Evolutionary conservation across 2,329 filamentous ascomycete species (phyloP).

Genomic region (Diaporthe citrichinensis): DNA sequence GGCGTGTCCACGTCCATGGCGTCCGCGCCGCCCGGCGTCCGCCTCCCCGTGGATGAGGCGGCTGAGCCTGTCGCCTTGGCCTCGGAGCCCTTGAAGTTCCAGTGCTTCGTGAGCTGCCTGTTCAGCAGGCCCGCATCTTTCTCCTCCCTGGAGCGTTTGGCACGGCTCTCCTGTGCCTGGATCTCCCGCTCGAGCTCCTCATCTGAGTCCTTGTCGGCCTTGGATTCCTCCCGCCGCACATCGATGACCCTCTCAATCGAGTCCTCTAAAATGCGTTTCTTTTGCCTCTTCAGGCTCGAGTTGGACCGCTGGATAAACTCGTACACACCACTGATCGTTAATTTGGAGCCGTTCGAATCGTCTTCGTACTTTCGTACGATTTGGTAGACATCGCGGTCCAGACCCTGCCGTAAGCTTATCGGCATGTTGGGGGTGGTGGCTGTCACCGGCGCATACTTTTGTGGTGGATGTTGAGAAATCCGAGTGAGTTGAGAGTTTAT

Average conservation of each 20-base stretch:
- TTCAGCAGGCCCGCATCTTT: slow-evolving; percentile 54
- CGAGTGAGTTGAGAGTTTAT: slow-evolving; percentile 19
- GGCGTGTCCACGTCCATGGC: slow-evolving; percentile 46
- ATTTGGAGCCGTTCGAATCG: slow-evolving; percentile 49
- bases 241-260: slow-evolving; percentile 86
- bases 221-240: slow-evolving; percentile 76
- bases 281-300: slow-evolving; percentile 85
- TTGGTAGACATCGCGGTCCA: slow-evolving; percentile 83
- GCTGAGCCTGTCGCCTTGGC: slow-evolving; percentile 38
- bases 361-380: slow-evolving; percentile 84
- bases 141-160: slow-evolving; percentile 43
- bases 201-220: slow-evolving; percentile 65
- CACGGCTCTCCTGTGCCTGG: slow-evolving; percentile 46
- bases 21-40: slow-evolving; percentile 44
- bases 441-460: neutral
- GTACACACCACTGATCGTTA: slow-evolving; percentile 77
- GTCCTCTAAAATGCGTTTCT: slow-evolving; percentile 86
- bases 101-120: slow-evolving; percentile 58
- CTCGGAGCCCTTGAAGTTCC: slow-evolving; percentile 50
- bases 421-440: slow-evolving; percentile 27
- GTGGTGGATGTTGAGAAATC: slow-evolving; percentile 1
- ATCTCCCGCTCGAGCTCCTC: slow-evolving; percentile 56
- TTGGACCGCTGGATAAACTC: slow-evolving; percentile 88
- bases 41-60: slow-evolving; percentile 41
- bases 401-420: slow-evolving; percentile 63